These are phyloP conservation scores for Cryptosporidium sp. DNA, from an alignment of 169 alveolate species.

Conservation along the genomic window DNA sequence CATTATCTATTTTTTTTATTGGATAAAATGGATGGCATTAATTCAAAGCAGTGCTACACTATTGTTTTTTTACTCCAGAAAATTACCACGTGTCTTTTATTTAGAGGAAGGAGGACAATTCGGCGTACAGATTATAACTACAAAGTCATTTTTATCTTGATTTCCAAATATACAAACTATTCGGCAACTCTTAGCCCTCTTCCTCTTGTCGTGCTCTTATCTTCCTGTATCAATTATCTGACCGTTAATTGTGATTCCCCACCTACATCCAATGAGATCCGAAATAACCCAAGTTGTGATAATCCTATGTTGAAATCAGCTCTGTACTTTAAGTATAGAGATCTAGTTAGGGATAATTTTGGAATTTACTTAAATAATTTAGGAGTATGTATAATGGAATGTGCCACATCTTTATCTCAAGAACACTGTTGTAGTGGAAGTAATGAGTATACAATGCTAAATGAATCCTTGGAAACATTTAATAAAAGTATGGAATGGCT, in stretches of 20 bases:
- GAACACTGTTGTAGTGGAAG: slow-evolving; percentile 37
- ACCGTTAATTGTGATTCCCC: background rate
- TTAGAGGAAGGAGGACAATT: slow-evolving; percentile 64
- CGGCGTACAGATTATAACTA: slow-evolving; percentile 31
- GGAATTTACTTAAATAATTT: slow-evolving; percentile 36
- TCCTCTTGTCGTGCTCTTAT: slow-evolving; percentile 18
- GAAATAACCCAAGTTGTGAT: background rate
- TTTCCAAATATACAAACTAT: slow-evolving; percentile 42
- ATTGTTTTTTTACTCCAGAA: slow-evolving; percentile 24
- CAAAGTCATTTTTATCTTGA: background rate
- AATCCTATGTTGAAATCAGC: background rate
- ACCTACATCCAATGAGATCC: background rate
- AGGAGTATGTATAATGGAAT: slow-evolving; percentile 47
- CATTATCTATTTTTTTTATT: slow-evolving; percentile 39
- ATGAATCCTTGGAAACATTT: background rate
- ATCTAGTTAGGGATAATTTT: background rate
- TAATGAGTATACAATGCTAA: background rate
- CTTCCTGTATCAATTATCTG: slow-evolving; percentile 11
- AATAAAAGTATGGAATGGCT: slow-evolving; percentile 16
- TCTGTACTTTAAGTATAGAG: background rate
- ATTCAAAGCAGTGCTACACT: background rate
- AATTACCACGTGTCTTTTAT: background rate
- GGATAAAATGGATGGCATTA: slow-evolving; percentile 1
- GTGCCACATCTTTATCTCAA: slow-evolving; percentile 34
- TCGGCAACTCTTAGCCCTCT: slow-evolving; percentile 5